Base-by-base conservation (phyloP, 2,329 filamentous ascomycete genomes). In the Sarocladium oryzae region DNA sequence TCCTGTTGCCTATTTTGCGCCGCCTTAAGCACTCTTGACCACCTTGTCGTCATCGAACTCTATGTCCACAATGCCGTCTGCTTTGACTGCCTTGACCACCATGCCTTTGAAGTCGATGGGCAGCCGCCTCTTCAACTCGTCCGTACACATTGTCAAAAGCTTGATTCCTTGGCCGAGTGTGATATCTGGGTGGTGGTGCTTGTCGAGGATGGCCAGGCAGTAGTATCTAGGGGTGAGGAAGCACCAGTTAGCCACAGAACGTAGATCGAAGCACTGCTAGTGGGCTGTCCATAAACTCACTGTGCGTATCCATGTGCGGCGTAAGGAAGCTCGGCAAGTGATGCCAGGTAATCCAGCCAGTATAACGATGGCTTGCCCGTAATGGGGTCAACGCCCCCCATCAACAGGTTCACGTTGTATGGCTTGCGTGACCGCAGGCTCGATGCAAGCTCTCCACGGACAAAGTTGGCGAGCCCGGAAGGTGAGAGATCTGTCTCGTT, bases 31-130 rank as follows among this genome's bases (percentile, higher is more conserved):
- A 59, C 75, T 70, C 69, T 79, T 81, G 33, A 86, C 82, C 53
- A 85, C 72, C 69, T 83, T 84, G 72, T 87, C 85, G 66, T 96
- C 89, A 66, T 92, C 86, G 67, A 90, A 95, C 57, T 89, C 82
- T 62, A 95, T 80, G 61, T 93, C 89, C 60, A 81, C 75, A 56
- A 99, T 86, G 10, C 95, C 93, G 61, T 97, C 89, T 74, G 95
- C 95, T 56, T 90, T 96, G 63, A 99, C 84, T 32, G 90, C 87
- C 79, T 97, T 97, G 62, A 99, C 91, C 50, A 79, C 65, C 84
- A 96, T 88, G 35, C 93, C 93, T 79, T 99, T 99, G 81, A 97
- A 99, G 69, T 99, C 93, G 66, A 99, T 91, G 54, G 93, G 93
- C 77, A 99, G 81, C 71, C 95, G 83, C 68, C 93, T 84, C 82